phyloP scores from a whole-genome alignment of 1,139 yeast species.

The Pichia sp. region DNA sequence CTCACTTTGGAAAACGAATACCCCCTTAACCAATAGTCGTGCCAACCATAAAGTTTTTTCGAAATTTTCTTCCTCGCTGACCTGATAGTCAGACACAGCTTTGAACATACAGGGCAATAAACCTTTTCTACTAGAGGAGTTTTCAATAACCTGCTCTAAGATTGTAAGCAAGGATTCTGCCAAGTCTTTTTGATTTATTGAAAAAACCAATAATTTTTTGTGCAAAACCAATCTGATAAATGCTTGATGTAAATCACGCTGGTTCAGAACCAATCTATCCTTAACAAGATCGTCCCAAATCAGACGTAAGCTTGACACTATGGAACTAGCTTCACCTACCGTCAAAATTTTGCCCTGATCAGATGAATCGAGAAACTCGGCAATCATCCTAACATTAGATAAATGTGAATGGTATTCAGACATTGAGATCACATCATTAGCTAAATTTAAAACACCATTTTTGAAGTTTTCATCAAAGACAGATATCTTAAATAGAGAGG shows the following conservation, averaged over 20 bases:
- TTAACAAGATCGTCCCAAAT: constrained; percentile 60
- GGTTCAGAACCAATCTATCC: constrained; percentile 62
- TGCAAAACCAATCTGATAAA: constrained; percentile 48
- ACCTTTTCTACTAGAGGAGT: constrained; percentile 63
- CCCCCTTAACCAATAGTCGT: constrained; percentile 44
- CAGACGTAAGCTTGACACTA: constrained; percentile 36
- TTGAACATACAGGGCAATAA: constrained; percentile 57
- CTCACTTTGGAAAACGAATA: constrained; percentile 50
- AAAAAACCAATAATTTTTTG: constrained; percentile 30
- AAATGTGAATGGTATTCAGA: constrained; percentile 23
- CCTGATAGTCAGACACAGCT: constrained; percentile 41
- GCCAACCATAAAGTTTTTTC: constrained; percentile 51
- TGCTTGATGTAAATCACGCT: constrained; percentile 55
- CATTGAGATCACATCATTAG: constrained; percentile 17
- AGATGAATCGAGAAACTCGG: constrained; percentile 16
- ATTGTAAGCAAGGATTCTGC: constrained; percentile 36
- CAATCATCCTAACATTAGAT: constrained; percentile 21
- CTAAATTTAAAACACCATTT: constrained; percentile 12
- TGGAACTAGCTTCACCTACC: constrained; percentile 11
- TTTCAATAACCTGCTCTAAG: constrained; percentile 43
- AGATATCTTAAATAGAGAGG: constrained; percentile 18
- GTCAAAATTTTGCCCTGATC: constrained; percentile 11
- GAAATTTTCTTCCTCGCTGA: constrained; percentile 33
- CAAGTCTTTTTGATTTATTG: constrained; percentile 30
- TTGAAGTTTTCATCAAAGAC: constrained; percentile 8